Conservation (phyloP, 805 yeast species). For the Candida jianshihensis region DNA sequence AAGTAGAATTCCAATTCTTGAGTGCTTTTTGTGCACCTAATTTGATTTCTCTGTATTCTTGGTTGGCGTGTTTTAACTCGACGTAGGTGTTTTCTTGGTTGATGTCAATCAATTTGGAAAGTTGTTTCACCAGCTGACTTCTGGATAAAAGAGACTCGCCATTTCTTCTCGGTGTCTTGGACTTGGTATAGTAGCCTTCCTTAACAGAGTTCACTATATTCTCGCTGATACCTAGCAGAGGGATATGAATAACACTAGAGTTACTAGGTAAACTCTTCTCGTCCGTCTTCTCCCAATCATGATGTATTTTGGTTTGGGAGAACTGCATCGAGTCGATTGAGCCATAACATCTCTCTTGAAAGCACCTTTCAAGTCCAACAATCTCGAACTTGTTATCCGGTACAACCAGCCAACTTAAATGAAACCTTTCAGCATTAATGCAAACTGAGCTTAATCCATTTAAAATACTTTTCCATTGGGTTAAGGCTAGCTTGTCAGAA, state of each 20-base stretch:
- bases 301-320: conserved; percentile 6
- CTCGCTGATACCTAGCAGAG: conserved; percentile 16
- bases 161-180: conserved; percentile 35
- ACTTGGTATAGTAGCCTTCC: conserved; percentile 46
- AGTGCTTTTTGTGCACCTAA: conserved; percentile 23
- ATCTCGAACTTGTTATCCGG: conserved; percentile 26
- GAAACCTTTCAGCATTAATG: conserved; percentile 28
- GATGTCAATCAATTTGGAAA: conserved; percentile 12
- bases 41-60: conserved; percentile 26
- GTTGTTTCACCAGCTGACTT: conserved; percentile 14
- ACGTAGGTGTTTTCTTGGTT: conserved; percentile 19
- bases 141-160: conserved; percentile 36
- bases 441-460: conserved; percentile 36
- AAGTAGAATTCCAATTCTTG: conserved; percentile 42
- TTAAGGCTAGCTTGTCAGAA: conserved; percentile 70
- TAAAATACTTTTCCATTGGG: conserved; percentile 51
- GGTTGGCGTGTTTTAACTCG: conserved; percentile 24
- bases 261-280: conserved; percentile 13
- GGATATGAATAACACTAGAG: conserved; percentile 24
- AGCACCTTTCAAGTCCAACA: conserved; percentile 12
- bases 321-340: neutral
- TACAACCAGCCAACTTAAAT: conserved; percentile 43
- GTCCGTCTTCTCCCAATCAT: conserved; percentile 9
- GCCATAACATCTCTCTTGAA: conserved; percentile 8
- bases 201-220: conserved; percentile 50